Base-by-base conservation (phyloP, 2,329 filamentous ascomycete genomes). In the Cladosporium halotolerans region DNA sequence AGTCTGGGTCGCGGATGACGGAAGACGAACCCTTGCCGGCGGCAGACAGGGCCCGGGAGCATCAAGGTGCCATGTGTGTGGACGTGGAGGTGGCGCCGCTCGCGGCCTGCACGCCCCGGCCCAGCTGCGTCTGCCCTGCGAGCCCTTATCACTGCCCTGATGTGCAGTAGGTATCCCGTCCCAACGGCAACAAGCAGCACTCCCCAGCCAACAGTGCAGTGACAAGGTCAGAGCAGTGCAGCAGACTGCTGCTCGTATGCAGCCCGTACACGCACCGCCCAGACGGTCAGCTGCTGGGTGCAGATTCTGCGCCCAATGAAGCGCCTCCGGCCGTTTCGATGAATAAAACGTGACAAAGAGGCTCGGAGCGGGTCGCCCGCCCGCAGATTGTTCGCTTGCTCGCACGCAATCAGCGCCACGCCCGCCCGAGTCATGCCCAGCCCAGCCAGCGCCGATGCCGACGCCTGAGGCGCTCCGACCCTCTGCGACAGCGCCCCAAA, bases 291-390 rank as follows among this genome's bases (percentile, higher is more conserved):
- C 23, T 28, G 23, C 23, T 28, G 23, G 23, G 5, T 7, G 23
- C 23, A 28, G 23, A 28, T 7, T 28, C 23, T 28, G 23, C 23
- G 23, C 23, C 23, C 23, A 28, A 28, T 28, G 7, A 28, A 28
- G 23, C 23, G 23, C 23, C 23, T 50, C 31, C 10, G 2, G 5
- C 28, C 28, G 33, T 50, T 50, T 41, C 47, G 33, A 16, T 50
- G 23, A 39, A 50, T 50, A 50, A 50, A 31, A 33, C n/a, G 38
- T 50, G 47, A 50, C 47, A 42, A 42, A 42, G 40, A 50, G 40
- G 13, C 36, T 39, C 16, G 36, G 36, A 14, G 11, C 8, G 11
- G 16, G 36, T n/a, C 10, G 34, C n/a, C 10, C 34, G 10, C 13
- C 36, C 36, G 11, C 10, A 14, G n/a, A 4, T 14, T 14, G n/a